A percentile compares a stretch with the other conserved stretches of the same genome.
Evolutionary conservation across 1,284 basidiomycete species (phyloP).

Genomic region (Ganoderma leucocontextum): DNA sequence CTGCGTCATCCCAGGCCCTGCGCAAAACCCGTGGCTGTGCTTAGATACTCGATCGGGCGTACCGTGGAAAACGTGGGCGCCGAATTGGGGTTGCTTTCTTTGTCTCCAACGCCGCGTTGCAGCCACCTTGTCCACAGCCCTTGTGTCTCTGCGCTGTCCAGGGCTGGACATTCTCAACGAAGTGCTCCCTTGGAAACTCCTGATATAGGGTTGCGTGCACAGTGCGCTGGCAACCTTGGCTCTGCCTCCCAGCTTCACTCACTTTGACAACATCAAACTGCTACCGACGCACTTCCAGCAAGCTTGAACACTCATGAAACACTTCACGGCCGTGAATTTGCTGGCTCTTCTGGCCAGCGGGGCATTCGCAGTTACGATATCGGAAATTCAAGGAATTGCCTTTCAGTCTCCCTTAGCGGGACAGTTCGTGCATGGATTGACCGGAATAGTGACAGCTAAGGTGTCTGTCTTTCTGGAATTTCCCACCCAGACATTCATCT

Average conservation of each 20-base stretch:
- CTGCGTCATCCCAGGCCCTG: not conserved
- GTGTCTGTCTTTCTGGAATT: conserved; percentile 39
- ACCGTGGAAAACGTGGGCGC: conserved; percentile 9
- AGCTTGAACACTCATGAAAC: not conserved
- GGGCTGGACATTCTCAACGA: not conserved
- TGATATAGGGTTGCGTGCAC: not conserved
- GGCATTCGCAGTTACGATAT: conserved; percentile 38
- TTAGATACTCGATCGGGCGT: conserved; percentile 19
- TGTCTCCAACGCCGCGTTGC: conserved; percentile 15
- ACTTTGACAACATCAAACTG: not conserved
- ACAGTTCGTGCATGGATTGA: conserved; percentile 56
- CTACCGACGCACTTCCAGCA: not conserved
- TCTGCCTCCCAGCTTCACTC: not conserved
- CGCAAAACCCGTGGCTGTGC: conserved; percentile 22
- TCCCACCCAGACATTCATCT: not conserved
- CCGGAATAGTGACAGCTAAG: conserved; percentile 64
- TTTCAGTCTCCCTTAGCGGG: conserved; percentile 60
- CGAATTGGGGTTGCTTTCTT: conserved; percentile 25
- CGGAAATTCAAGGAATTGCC: conserved; percentile 61
- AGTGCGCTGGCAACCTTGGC: conserved; percentile 3
- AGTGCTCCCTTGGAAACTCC: not conserved
- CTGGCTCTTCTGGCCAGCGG: not conserved
- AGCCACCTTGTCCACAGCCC: conserved; percentile 18
- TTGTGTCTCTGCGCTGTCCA: conserved; percentile 14
- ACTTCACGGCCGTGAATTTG: conserved; percentile 2